phyloP scores from a whole-genome alignment of 306 rosid genomes.

The Pterocarpus santalinus region DNA sequence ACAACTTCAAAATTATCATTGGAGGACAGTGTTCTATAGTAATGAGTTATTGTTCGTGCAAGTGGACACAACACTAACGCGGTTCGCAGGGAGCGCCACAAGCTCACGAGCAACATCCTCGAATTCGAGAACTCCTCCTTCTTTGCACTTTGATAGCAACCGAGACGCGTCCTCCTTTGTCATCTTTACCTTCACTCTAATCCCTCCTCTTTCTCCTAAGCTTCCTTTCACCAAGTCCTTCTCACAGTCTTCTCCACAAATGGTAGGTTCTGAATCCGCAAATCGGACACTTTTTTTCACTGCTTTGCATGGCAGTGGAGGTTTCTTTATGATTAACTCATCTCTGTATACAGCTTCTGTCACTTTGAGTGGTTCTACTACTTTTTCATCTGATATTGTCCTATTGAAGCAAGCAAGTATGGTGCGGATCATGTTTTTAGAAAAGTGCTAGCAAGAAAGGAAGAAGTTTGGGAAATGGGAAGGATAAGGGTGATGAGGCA shows the following conservation, averaged over 20 bases:
- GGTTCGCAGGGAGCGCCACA: constrained; percentile 42
- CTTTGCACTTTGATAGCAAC: constrained; percentile 64
- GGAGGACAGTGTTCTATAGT: background rate
- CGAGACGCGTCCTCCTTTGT: constrained; percentile 75
- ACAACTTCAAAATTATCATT: background rate
- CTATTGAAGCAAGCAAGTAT: constrained; percentile 38
- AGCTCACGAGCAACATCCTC: constrained; percentile 62
- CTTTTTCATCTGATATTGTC: background rate
- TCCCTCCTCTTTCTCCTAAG: constrained; percentile 22
- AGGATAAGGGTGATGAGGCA: background rate
- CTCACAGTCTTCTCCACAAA: constrained; percentile 44
- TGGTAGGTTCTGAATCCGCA: constrained; percentile 44
- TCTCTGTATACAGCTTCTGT: constrained; percentile 56
- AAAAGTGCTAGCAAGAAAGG: background rate
- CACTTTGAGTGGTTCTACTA: constrained; percentile 3
- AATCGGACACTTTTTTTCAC: constrained; percentile 46
- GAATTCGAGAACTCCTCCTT: constrained; percentile 67
- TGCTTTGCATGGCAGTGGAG: constrained; percentile 16
- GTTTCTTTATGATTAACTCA: constrained; percentile 48
- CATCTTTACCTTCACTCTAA: constrained; percentile 76
- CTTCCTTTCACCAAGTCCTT: constrained; percentile 7
- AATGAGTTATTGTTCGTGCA: background rate
- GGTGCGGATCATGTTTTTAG: constrained; percentile 45
- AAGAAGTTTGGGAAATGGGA: too few relatives aligned
- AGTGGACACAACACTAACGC: constrained; percentile 43